These are phyloP conservation scores for Boletellus deceptivus DNA, from an alignment of 1,284 basidiomycete species.

Conservation along the genomic window DNA sequence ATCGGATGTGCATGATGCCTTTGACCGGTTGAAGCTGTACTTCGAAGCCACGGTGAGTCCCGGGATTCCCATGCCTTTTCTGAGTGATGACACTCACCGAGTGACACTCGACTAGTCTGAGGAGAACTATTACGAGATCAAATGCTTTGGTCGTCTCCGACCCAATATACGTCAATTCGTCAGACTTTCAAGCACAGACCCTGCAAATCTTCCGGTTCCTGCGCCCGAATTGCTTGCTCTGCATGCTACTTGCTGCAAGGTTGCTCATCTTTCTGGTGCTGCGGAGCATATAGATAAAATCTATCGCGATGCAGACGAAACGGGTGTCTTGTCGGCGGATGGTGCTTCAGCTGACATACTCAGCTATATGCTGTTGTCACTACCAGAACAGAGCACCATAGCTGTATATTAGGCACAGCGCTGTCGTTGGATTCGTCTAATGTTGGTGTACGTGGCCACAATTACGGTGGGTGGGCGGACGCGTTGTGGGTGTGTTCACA, in stretches of 20 bases:
- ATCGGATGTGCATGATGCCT: not conserved
- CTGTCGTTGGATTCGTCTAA: too few relatives aligned
- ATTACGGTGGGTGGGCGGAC: too few relatives aligned
- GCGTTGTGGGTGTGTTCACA: not conserved
- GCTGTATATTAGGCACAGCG: too few relatives aligned
- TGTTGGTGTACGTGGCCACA: too few relatives aligned
- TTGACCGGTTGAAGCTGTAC: not conserved
- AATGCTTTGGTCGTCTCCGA: not conserved
- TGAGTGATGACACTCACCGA: not conserved
- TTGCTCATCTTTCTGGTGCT: constrained; percentile 5
- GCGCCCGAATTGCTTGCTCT: constrained; percentile 1
- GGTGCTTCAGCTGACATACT: not conserved
- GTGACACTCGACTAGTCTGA: not conserved
- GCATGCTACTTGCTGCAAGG: constrained; percentile 9
- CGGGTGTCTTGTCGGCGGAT: not conserved
- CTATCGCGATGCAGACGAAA: not conserved
- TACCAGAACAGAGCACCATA: too few relatives aligned
- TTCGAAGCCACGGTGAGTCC: not conserved
- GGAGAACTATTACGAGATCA: constrained; percentile 1
- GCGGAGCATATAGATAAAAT: constrained; percentile 4
- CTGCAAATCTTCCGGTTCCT: constrained; percentile 2
- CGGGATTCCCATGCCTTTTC: not conserved
- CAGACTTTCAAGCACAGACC: not conserved
- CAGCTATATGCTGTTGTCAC: too few relatives aligned
- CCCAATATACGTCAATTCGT: not conserved